Conservation (phyloP, 108 stramenopile genomes). For the Nitzschia sp. region DNA sequence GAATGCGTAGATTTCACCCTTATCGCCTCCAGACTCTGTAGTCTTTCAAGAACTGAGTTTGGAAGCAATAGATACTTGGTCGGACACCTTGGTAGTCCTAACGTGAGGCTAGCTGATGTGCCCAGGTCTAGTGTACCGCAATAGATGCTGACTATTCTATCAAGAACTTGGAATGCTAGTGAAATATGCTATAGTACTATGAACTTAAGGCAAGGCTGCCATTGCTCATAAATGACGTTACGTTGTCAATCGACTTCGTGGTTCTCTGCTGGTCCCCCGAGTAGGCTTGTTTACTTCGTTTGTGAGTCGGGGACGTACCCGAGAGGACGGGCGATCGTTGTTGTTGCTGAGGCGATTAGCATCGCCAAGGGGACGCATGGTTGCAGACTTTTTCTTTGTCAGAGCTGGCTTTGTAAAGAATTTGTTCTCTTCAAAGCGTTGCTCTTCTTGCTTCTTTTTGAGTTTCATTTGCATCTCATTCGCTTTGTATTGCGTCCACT, state of each 20-base stretch:
- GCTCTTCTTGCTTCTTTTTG: slow-evolving; percentile 76
- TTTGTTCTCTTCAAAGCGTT: slow-evolving; percentile 31
- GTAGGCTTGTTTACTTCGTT: background rate
- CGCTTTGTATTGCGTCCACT: slow-evolving; percentile 81
- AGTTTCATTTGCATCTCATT: slow-evolving; percentile 64
- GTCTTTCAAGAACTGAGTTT: too few species aligned
- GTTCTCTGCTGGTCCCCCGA: background rate
- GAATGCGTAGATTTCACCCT: too few species aligned
- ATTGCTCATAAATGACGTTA: too few species aligned
- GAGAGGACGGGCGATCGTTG: background rate
- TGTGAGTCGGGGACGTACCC: background rate
- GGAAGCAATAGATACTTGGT: too few species aligned
- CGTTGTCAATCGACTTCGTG: background rate
- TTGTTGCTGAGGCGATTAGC: slow-evolving; percentile 1
- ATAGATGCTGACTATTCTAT: too few species aligned
- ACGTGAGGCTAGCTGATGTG: too few species aligned
- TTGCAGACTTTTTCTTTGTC: background rate
- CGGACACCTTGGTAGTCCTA: too few species aligned
- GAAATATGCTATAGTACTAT: too few species aligned
- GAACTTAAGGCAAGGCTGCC: too few species aligned
- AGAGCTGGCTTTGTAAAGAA: slow-evolving; percentile 14
- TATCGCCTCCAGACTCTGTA: too few species aligned
- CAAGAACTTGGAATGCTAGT: too few species aligned
- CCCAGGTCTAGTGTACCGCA: too few species aligned
- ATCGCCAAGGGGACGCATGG: slow-evolving; percentile 1